phyloP scores from a whole-genome alignment of 306 rosid species.

The Castanea crenata region DNA sequence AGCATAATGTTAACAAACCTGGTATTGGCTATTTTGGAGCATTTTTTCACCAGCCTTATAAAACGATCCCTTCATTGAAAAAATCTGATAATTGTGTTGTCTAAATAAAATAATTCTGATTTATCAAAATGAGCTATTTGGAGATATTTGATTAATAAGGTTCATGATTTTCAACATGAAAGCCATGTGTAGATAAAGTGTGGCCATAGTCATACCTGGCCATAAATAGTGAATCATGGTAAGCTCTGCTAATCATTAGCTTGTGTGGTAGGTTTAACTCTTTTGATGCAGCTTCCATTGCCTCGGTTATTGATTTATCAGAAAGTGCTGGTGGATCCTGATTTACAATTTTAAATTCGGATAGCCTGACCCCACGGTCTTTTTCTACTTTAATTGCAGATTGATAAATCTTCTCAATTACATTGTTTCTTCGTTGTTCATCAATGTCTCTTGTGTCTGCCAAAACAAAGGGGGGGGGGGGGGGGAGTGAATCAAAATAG shows the following conservation, averaged over 20 bases:
- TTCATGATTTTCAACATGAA: neutral
- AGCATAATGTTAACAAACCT: neutral
- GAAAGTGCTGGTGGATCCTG: conserved; percentile 96
- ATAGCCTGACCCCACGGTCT: conserved; percentile 66
- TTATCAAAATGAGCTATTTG: neutral
- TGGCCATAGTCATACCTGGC: conserved; percentile 55
- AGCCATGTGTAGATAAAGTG: neutral
- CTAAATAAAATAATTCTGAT: neutral
- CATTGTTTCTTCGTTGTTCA: conserved; percentile 76
- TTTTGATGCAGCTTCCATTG: conserved; percentile 71
- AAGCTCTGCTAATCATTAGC: conserved; percentile 91
- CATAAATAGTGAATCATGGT: conserved; percentile 93
- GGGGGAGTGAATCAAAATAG: neutral
- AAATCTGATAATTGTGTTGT: neutral
- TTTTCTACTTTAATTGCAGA: conserved; percentile 63
- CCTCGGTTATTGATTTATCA: conserved; percentile 54
- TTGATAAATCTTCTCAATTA: conserved; percentile 70
- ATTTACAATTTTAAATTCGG: conserved; percentile 70
- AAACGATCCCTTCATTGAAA: neutral
- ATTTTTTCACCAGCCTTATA: neutral
- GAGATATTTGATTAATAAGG: neutral
- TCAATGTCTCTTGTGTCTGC: conserved; percentile 89
- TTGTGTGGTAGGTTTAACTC: conserved; percentile 81
- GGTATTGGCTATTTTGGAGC: neutral
- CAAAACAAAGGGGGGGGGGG: neutral